Base-by-base conservation (phyloP, 2,329 filamentous ascomycete genomes). In the Pyrenochaeta sp. region DNA sequence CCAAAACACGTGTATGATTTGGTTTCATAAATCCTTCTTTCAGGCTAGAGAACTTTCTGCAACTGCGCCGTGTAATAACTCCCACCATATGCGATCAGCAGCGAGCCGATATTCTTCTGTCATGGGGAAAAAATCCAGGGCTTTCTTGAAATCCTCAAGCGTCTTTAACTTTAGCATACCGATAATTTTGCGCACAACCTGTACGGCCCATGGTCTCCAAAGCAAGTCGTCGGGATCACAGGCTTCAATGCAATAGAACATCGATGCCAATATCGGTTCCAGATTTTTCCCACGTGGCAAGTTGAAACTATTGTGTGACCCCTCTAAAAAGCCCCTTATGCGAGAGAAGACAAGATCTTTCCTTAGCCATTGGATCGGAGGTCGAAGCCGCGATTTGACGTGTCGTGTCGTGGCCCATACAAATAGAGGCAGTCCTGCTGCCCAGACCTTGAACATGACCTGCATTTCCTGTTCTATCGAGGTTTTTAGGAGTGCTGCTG, bases 261-360 rank as follows among this genome's bases (percentile, higher is more conserved):
- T 44, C n/a, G 54, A 53, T 17, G 38, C 49, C 13, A 60, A 15
- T 1, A 61, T 32, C 1, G 51, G 51, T 29, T 61, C 53, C 4
- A 61, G 38, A 19, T 31, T 44, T 20, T 48, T 55, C 5, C 53
- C 53, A 10, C 53, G 43, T n/a, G 53, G 51, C 58, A 55, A 59
- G 18, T 42, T 28, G 22, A 47, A 42, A 30, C 51, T 45, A 7
- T 45, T 47, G 13, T 44, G 45, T 14, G 24, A n/a, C 10, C 39
- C 37, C 7, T 54, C 51, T 2, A 61, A 41, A 3, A 51, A 13
- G 1, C 19, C 35, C 15, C 35, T 20, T 4, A 61, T 37, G 1
- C 55, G 38, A 14, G 26, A 6, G 17, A 55, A 48, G 3, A 54
- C 15, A 6, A 45, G 40, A 8, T 52, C 49, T 29, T 40, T 35